Evolutionary conservation across 352 stramenopile species (phyloP).

Genomic region (Globisporangium echinulatum): DNA sequence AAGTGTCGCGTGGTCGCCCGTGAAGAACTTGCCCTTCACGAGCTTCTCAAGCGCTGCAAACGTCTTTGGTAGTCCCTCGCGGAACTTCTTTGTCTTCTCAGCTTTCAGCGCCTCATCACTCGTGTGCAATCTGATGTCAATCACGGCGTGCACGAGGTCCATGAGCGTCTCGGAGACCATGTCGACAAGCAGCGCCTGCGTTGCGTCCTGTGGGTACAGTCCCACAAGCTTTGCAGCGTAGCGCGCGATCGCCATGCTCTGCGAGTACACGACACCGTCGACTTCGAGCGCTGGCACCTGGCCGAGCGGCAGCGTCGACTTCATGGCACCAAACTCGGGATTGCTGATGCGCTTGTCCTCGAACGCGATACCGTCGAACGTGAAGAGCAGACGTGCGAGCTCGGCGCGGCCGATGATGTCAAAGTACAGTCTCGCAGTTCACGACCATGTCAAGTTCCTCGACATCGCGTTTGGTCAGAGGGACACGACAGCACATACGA

Average conservation of each 20-base stretch:
- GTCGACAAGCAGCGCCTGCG: slow-evolving; percentile 25
- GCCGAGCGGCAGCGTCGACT: slow-evolving; percentile 31
- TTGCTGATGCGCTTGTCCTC: slow-evolving; percentile 21
- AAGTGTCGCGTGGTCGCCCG: slow-evolving; percentile 31
- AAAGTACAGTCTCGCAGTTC: slow-evolving; percentile 32
- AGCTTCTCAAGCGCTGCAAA: slow-evolving; percentile 34
- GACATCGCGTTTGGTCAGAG: too few relatives aligned
- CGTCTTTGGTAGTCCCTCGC: slow-evolving; percentile 3
- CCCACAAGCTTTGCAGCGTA: slow-evolving; percentile 36
- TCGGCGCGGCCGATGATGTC: slow-evolving; percentile 36
- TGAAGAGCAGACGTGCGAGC: slow-evolving; percentile 38
- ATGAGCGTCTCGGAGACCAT: slow-evolving; percentile 13
- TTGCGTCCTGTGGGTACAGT: slow-evolving; percentile 21
- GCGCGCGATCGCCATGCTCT: slow-evolving; percentile 34
- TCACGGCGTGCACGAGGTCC: slow-evolving; percentile 8
- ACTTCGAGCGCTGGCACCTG: slow-evolving; percentile 34
- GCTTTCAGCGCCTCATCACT: slow-evolving; percentile 22
- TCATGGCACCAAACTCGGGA: slow-evolving; percentile 25
- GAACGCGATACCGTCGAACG: slow-evolving; percentile 32
- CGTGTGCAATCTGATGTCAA: slow-evolving; percentile 21
- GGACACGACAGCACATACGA: too few relatives aligned
- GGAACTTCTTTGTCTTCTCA: slow-evolving; percentile 5
- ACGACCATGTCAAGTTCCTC: too few relatives aligned
- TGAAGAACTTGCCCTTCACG: slow-evolving; percentile 45
- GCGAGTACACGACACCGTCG: slow-evolving; percentile 22